Percentiles rank a stretch among this genome's conserved stretches.
Conservation (phyloP, 306 rosid species). For the Aeschynomene evenia region DNA sequence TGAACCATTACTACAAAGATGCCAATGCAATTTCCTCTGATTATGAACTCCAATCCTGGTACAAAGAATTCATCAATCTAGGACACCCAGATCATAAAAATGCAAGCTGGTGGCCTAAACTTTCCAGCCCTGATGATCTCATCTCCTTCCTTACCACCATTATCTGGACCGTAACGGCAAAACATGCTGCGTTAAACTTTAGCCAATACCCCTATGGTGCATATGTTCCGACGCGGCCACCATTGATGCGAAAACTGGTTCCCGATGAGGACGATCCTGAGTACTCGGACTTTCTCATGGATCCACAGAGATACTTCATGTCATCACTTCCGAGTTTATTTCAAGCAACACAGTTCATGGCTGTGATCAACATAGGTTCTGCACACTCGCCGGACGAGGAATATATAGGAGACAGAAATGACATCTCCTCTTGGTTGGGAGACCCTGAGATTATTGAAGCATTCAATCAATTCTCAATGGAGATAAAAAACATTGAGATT, state of each 20-base stretch:
- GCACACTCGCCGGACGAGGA: slow-evolving; percentile 50
- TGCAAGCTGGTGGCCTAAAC: slow-evolving; percentile 52
- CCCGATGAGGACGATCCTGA: slow-evolving; percentile 35
- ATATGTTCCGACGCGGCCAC: slow-evolving; percentile 34
- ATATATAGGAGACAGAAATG: slow-evolving; percentile 35
- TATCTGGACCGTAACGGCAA: slow-evolving; percentile 39
- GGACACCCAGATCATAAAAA: slow-evolving; percentile 38
- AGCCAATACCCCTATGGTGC: slow-evolving; percentile 38
- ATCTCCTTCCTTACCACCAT: slow-evolving; percentile 35
- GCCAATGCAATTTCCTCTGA: slow-evolving; percentile 29
- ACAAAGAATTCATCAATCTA: slow-evolving; percentile 36
- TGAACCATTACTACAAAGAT: slow-evolving; percentile 40
- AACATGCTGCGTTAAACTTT: slow-evolving; percentile 50
- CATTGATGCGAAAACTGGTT: slow-evolving; percentile 34
- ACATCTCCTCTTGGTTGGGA: slow-evolving; percentile 36
- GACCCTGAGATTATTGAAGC: slow-evolving; percentile 43
- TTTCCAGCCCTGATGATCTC: slow-evolving; percentile 38
- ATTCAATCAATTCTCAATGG: slow-evolving; percentile 37
- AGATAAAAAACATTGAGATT: slow-evolving; percentile 37
- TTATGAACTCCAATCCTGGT: slow-evolving; percentile 45
- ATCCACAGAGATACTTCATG: slow-evolving; percentile 29
- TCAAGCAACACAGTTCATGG: slow-evolving; percentile 47
- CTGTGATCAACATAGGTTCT: slow-evolving; percentile 41
- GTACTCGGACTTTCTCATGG: slow-evolving; percentile 25
- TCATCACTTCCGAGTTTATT: slow-evolving; percentile 43